Percentiles rank a stretch among this genome's conserved stretches.
Evolutionary conservation across 2,329 filamentous ascomycete genomes (phyloP).

Genomic region (Calonectria honghensis): DNA sequence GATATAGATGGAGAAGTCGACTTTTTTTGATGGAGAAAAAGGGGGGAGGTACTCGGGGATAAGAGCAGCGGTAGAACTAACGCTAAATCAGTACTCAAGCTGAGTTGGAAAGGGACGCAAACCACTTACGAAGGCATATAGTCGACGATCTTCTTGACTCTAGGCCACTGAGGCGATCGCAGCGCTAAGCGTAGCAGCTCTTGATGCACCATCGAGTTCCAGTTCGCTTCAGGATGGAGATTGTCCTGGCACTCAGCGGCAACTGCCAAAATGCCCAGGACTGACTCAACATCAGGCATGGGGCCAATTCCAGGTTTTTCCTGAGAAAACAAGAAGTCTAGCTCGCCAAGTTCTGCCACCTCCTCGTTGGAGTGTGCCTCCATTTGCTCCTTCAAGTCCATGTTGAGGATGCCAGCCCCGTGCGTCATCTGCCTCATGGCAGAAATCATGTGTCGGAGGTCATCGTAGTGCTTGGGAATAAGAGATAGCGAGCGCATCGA

Average conservation of each 20-base stretch:
- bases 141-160: conserved; percentile 12
- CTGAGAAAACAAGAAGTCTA: conserved; percentile 2
- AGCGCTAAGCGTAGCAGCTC: conserved; percentile 2
- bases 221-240: conserved; percentile 9
- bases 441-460: conserved; percentile 4
- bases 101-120: not conserved
- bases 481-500: conserved; percentile 13
- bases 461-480: not conserved
- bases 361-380: not conserved
- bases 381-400: conserved; percentile 9
- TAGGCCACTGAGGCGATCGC: not conserved
- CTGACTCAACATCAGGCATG: not conserved
- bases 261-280: conserved; percentile 2
- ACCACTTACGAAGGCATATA: conserved; percentile 14
- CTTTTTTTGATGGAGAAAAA: conserved; percentile 19
- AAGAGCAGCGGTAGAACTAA: conserved; percentile 35
- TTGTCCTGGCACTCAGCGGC: conserved; percentile 13
- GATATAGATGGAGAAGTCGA: conserved; percentile 43
- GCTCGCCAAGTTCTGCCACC: conserved; percentile 6
- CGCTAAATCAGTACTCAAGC: not conserved
- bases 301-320: conserved; percentile 1
- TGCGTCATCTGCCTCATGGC: conserved; percentile 28
- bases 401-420: conserved; percentile 21
- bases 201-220: conserved; percentile 23
- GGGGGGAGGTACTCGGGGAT: conserved; percentile 22